phyloP scores from a whole-genome alignment of 2,329 filamentous ascomycete species.

The Neofusicoccum sp. region DNA sequence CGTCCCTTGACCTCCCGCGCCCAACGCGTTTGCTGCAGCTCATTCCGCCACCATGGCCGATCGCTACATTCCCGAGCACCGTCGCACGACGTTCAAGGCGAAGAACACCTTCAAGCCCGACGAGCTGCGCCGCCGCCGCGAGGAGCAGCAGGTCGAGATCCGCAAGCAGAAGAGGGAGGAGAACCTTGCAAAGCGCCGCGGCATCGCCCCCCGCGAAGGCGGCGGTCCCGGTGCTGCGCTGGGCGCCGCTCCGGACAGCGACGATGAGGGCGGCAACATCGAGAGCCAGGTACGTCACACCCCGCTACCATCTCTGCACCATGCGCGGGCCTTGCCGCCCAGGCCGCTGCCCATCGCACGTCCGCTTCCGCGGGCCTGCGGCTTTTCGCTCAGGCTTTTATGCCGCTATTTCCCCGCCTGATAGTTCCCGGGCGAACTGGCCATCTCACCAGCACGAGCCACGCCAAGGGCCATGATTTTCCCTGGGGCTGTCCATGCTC shows the following conservation, averaged over 20 bases:
- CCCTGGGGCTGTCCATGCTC: slow-evolving; percentile 1
- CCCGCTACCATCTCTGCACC: neutral
- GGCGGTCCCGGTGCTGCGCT: slow-evolving; percentile 73
- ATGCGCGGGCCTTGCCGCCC: neutral
- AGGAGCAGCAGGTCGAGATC: slow-evolving; percentile 99
- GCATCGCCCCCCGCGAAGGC: slow-evolving; percentile 77
- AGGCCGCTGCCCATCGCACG: neutral
- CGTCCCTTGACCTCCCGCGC: neutral
- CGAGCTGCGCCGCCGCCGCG: slow-evolving; percentile 94
- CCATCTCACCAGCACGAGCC: slow-evolving; percentile 19
- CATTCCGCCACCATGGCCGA: slow-evolving; percentile 74
- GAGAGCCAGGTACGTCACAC: slow-evolving; percentile 81
- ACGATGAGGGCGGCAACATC: slow-evolving; percentile 92
- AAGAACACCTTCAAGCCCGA: slow-evolving; percentile 99
- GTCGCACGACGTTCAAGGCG: slow-evolving; percentile 98
- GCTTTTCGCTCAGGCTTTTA: slow-evolving; percentile 15
- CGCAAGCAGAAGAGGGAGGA: slow-evolving; percentile 98
- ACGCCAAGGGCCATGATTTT: slow-evolving; percentile 16
- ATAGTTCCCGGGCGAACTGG: slow-evolving; percentile 19
- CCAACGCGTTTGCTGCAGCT: neutral
- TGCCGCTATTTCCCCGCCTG: slow-evolving; percentile 13
- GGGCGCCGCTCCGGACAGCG: slow-evolving; percentile 89
- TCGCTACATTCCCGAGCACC: slow-evolving; percentile 98
- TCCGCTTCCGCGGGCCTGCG: neutral
- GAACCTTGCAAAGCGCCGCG: slow-evolving; percentile 96